phyloP scores from a whole-genome alignment of 1,139 yeast genomes.

The Zygoascus sp. region DNA sequence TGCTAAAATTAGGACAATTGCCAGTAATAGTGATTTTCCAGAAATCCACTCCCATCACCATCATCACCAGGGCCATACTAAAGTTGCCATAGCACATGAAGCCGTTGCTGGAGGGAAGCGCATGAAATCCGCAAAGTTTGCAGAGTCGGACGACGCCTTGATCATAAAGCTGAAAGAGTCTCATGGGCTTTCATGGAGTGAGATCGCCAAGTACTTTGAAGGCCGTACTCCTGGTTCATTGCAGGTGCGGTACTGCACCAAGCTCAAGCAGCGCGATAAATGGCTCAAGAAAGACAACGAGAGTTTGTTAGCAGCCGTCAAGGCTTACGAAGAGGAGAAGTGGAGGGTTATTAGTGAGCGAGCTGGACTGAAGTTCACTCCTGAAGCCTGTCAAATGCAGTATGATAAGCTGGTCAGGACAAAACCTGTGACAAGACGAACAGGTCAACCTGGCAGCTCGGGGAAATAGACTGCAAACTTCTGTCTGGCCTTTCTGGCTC shows the following conservation, averaged over 20 bases:
- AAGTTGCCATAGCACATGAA: no score
- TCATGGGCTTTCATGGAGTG: constrained; percentile 29
- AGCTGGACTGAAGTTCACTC: constrained; percentile 26
- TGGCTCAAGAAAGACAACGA: constrained; percentile 28
- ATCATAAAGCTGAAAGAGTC: constrained; percentile 29
- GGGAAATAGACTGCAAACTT: no score
- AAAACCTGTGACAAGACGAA: background rate
- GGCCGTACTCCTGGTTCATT: constrained; percentile 32
- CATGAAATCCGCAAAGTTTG: constrained; percentile 24
- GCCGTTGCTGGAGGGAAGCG: background rate
- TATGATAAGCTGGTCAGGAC: constrained; percentile 13
- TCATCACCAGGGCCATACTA: no score
- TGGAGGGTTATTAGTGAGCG: constrained; percentile 27
- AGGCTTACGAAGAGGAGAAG: constrained; percentile 27
- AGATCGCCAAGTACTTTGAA: constrained; percentile 30
- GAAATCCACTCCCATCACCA: no score
- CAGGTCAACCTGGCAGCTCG: no score
- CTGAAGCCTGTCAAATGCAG: constrained; percentile 26
- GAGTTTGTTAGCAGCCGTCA: constrained; percentile 23
- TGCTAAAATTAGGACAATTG: no score
- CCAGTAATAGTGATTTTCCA: background rate
- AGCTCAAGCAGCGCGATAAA: constrained; percentile 24
- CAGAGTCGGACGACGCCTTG: constrained; percentile 29
- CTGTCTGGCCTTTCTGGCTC: no score
- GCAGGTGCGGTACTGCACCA: constrained; percentile 33